These are phyloP conservation scores for Roridomyces roridus DNA, from an alignment of 768 basidiomycete species.

Conservation along the genomic window DNA sequence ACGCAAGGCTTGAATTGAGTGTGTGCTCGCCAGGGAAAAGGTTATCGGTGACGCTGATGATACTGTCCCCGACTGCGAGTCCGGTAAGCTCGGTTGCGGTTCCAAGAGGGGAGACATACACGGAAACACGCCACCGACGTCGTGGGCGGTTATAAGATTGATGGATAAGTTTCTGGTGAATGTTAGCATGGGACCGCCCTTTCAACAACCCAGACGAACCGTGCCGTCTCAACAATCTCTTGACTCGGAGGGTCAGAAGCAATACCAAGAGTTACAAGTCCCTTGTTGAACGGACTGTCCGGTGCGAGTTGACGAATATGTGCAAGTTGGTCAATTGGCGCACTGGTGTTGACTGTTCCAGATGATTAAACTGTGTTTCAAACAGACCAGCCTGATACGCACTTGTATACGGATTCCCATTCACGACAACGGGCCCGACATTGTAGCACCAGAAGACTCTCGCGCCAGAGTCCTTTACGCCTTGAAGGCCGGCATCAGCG, in stretches of 20 bases:
- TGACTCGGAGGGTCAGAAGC: slow-evolving; percentile 9
- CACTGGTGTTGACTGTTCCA: slow-evolving; percentile 8
- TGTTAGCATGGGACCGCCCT: background rate
- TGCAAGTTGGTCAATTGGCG: slow-evolving; percentile 13
- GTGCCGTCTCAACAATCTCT: slow-evolving; percentile 10
- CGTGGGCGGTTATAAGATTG: slow-evolving; percentile 9
- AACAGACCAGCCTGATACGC: background rate
- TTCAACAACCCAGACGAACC: background rate
- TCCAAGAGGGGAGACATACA: background rate
- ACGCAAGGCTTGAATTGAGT: slow-evolving; percentile 12
- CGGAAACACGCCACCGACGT: slow-evolving; percentile 2
- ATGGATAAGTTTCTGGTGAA: slow-evolving; percentile 7
- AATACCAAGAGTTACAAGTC: slow-evolving; percentile 10
- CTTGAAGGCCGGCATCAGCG: slow-evolving; percentile 8
- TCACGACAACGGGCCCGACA: slow-evolving; percentile 12
- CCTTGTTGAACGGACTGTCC: slow-evolving; percentile 7
- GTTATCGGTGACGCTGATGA: background rate
- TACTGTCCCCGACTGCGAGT: background rate
- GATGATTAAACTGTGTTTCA: background rate
- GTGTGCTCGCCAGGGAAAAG: slow-evolving; percentile 1
- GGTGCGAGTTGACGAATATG: slow-evolving; percentile 13
- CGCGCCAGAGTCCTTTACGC: slow-evolving; percentile 9
- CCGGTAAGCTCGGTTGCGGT: background rate
- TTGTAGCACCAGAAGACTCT: slow-evolving; percentile 14
- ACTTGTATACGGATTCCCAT: slow-evolving; percentile 14